Evolutionary conservation across 352 stramenopile species (phyloP), one percentile per base, ranked within the genome.

Genomic region (Pythium phragmiticola): DNA sequence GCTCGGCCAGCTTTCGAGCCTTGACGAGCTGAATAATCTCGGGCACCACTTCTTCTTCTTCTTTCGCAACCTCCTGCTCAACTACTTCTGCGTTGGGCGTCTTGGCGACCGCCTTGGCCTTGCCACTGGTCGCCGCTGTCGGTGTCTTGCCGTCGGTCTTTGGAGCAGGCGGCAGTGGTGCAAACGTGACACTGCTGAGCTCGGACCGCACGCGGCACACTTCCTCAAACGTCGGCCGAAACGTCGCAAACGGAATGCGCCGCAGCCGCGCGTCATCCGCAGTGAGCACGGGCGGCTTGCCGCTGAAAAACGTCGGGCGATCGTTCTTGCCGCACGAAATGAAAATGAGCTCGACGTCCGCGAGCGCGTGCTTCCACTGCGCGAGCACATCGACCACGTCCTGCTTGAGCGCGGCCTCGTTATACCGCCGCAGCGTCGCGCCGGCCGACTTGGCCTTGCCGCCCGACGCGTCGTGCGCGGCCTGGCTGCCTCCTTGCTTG

Each of bases 401-500:
- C 61, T 96, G 76, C 53, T 96, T 91, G 19, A 98, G 76, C 49
- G 82, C 76, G 13, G 80, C 76, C 73, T 98, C 95, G 60, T 97
- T 97, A 60, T 96, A 95, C 49, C 95, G 76, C 60, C 95, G 82
- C 51, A 98, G 72, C 63, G 97, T 97, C 9, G 92, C 88, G 45
- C 95, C 95, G 2, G 96, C 87, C 0, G 88, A 97, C 66, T 98
- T 98, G 41, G 93, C 89, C 57, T 97, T 96, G 30, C 80, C 68
- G 12, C 86, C 86, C 11, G 77, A 67, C 0, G 69, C 74, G 60
- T 98, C 95, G 48, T 94, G 87, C 6, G 81, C 75, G 0, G 90
- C 96, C 76, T 98, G 95, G 13, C 83, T 89, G 7, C 95, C 95
- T 23, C 95, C 95, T 68, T 98, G 95, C 56, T 97, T 97, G 55